Conservation (phyloP, 202 grass and related monocot species). For the Elaeis oleifera region DNA sequence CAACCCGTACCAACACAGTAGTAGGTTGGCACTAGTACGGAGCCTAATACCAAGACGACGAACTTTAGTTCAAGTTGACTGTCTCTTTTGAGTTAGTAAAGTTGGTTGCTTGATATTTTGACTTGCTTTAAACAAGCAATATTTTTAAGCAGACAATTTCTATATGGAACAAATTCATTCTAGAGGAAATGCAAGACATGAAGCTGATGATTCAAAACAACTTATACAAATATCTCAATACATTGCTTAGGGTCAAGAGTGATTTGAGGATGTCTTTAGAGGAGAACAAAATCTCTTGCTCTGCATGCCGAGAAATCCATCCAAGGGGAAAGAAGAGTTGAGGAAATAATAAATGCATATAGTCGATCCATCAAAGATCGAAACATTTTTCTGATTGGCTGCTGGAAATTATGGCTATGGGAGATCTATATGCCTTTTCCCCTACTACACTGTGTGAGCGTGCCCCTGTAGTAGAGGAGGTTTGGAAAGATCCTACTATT, state of each 20-base stretch:
- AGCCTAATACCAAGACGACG: no score
- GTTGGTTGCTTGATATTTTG: no score
- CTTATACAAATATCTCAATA: slow-evolving; percentile 22
- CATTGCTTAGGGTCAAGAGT: slow-evolving; percentile 20
- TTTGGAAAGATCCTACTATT: slow-evolving; percentile 27
- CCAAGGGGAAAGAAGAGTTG: neutral
- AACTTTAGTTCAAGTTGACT: no score
- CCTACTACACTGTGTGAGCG: slow-evolving; percentile 19
- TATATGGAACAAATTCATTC: slow-evolving; percentile 16
- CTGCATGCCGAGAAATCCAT: neutral
- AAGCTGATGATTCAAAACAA: slow-evolving; percentile 29
- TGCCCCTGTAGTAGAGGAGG: slow-evolving; percentile 24
- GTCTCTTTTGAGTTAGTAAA: no score
- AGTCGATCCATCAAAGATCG: slow-evolving; percentile 20
- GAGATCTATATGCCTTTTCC: slow-evolving; percentile 25
- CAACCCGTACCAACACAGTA: no score
- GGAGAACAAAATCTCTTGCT: neutral
- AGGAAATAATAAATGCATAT: slow-evolving; percentile 4
- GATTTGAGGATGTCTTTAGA: slow-evolving; percentile 23
- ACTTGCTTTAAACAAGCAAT: no score
- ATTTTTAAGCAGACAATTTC: neutral
- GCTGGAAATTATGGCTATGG: slow-evolving; percentile 24
- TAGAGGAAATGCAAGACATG: slow-evolving; percentile 19
- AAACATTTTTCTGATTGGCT: slow-evolving; percentile 29
- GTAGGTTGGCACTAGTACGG: no score